Conservation (phyloP, 495 filamentous ascomycete genomes). For the Penicillium bialowiezense region DNA sequence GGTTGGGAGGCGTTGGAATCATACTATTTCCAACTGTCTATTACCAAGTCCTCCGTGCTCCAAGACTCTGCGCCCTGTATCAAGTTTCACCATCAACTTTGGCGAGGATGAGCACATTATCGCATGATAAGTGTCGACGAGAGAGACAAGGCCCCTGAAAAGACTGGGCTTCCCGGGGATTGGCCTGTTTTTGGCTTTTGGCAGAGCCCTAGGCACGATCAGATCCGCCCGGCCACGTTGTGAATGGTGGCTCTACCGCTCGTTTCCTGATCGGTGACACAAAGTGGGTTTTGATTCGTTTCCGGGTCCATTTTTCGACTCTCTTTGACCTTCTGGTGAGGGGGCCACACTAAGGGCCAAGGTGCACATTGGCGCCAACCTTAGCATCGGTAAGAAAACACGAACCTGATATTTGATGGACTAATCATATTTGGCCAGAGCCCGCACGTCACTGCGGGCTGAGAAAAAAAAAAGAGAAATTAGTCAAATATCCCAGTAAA, state of each 20-base stretch:
- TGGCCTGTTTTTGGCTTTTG: constrained; percentile 15
- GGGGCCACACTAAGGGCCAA: constrained; percentile 2
- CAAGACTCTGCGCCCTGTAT: no score
- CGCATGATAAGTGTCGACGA: no score
- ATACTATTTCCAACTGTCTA: no score
- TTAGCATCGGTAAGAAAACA: background rate
- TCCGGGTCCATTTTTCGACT: constrained; percentile 1
- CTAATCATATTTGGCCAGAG: background rate
- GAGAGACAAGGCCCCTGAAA: constrained; percentile 8
- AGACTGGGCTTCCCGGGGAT: background rate
- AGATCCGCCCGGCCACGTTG: constrained; percentile 34
- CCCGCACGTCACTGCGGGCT: background rate
- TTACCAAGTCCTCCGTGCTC: no score
- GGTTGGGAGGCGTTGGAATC: no score
- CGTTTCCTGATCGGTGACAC: constrained; percentile 20
- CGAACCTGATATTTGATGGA: background rate
- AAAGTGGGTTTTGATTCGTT: constrained; percentile 5
- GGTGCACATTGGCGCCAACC: constrained; percentile 10
- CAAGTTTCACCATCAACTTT: no score
- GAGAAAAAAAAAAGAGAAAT: background rate
- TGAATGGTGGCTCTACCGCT: constrained; percentile 31
- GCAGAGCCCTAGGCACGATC: constrained; percentile 32
- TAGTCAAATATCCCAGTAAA: no score
- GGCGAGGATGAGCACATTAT: no score
- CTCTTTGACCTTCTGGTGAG: background rate